Evolutionary conservation across 2,329 filamentous ascomycete species (phyloP).

Genomic region (Ophiostoma quercus): DNA sequence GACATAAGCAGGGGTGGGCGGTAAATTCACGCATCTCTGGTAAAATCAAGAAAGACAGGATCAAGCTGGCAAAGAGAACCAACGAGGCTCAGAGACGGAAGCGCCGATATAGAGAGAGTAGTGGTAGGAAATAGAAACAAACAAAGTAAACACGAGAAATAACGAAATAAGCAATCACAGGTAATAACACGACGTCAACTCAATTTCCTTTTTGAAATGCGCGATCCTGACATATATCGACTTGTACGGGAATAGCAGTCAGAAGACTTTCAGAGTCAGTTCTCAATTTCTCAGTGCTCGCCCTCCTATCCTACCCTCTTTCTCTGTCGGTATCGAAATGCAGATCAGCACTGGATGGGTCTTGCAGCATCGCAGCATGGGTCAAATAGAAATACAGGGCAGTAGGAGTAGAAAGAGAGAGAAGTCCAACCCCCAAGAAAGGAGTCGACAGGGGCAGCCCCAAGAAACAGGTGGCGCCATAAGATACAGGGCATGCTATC

Average conservation of each 20-base stretch:
- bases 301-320: constrained; percentile 2
- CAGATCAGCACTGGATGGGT: constrained; percentile 11
- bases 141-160: neutral
- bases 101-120: neutral
- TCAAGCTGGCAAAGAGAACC: neutral
- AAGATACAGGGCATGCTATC: neutral
- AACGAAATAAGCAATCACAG: neutral
- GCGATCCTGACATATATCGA: neutral
- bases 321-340: neutral
- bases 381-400: constrained; percentile 14
- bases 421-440: neutral
- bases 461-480: neutral
- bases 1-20: neutral
- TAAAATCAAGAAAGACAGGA: neutral
- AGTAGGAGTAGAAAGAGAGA: neutral
- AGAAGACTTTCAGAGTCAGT: neutral
- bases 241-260: neutral
- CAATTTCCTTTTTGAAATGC: constrained; percentile 7
- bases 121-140: neutral
- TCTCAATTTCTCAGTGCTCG: neutral
- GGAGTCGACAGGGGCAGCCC: neutral
- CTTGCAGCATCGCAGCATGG: constrained; percentile 1
- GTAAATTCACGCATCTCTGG: neutral
- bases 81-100: neutral
- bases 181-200: neutral